A percentile compares a stretch with the other conserved stretches of the same genome.
Conservation (phyloP, 2,329 filamentous ascomycete genomes). For the Calonectria honghensis region DNA sequence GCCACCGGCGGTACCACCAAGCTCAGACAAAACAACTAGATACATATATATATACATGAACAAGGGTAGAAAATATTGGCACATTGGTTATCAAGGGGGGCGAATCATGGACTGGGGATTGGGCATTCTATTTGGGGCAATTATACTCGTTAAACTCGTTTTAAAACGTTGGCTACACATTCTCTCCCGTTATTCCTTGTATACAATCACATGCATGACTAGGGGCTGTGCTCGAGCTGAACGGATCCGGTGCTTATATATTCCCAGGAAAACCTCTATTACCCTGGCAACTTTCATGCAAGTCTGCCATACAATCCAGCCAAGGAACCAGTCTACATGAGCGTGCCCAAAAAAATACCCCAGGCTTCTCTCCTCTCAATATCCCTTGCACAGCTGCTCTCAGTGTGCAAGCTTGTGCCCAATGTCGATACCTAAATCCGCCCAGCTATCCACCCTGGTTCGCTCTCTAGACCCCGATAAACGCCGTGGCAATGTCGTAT, state of each 20-base stretch:
- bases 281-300: slow-evolving; percentile 46
- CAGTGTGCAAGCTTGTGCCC: slow-evolving; percentile 18
- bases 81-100: background rate
- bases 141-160: background rate
- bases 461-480: slow-evolving; percentile 54
- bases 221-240: background rate
- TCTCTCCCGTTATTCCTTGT: background rate
- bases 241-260: slow-evolving; percentile 23
- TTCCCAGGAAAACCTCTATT: slow-evolving; percentile 46
- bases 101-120: background rate
- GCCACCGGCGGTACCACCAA: slow-evolving; percentile 63
- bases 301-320: slow-evolving; percentile 41
- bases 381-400: slow-evolving; percentile 31
- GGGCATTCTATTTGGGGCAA: background rate
- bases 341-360: slow-evolving; percentile 34
- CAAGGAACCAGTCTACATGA: slow-evolving; percentile 47
- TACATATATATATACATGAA: background rate
- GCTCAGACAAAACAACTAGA: background rate
- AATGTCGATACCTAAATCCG: slow-evolving; percentile 32
- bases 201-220: background rate
- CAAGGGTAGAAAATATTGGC: background rate
- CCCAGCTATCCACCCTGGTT: slow-evolving; percentile 38
- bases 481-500: slow-evolving; percentile 57
- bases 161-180: background rate
- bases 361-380: slow-evolving; percentile 27